Evolutionary conservation across 345 rosid genomes (phyloP).

Genomic region (Rhodamnia rubescens): DNA sequence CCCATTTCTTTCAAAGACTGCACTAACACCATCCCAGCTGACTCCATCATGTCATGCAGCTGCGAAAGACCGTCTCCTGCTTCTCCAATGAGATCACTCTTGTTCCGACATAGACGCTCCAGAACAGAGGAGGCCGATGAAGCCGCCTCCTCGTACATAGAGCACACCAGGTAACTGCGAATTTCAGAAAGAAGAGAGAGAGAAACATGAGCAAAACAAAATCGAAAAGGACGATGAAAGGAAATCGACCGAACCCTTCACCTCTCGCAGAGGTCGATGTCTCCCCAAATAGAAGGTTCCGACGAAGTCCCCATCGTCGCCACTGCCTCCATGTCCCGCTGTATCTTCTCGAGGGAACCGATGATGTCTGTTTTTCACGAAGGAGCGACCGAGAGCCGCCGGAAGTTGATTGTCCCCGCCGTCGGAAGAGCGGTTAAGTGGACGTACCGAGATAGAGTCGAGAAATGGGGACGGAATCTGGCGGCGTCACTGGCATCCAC

Average conservation of each 20-base stretch:
- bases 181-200: neutral
- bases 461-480: no score
- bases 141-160: conserved; percentile 68
- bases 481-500: no score
- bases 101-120: conserved; percentile 9
- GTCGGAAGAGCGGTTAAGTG: neutral
- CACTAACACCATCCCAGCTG: conserved; percentile 74
- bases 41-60: conserved; percentile 33
- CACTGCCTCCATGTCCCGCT: neutral
- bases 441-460: no score
- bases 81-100: conserved; percentile 9
- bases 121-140: conserved; percentile 46
- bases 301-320: neutral
- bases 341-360: neutral
- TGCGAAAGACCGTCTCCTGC: conserved; percentile 3
- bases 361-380: neutral
- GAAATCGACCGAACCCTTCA: neutral
- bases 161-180: conserved; percentile 63
- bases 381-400: neutral
- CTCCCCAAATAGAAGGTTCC: conserved; percentile 27
- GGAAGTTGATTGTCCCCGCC: neutral
- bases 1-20: conserved; percentile 63
- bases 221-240: neutral
- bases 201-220: neutral
- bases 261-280: conserved; percentile 41